phyloP scores from a whole-genome alignment of 257 asterid genomes.

The Fraxinus pennsylvanica region DNA sequence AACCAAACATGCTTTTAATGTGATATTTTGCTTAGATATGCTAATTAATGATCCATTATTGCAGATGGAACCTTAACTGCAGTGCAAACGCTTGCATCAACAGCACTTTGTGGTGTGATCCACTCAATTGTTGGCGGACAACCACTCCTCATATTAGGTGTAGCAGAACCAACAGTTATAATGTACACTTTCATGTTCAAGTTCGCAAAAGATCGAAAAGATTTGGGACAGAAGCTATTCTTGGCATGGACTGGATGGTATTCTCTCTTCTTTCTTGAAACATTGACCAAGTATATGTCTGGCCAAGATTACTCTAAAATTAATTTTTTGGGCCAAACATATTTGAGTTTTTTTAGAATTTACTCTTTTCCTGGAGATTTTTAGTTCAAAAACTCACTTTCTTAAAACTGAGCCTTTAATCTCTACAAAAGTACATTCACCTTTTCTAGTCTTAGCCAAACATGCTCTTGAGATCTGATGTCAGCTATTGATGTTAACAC shows the following conservation, averaged over 20 bases:
- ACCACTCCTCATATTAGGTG: constrained; percentile 91
- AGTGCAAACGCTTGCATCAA: constrained; percentile 93
- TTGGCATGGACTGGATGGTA: constrained; percentile 98
- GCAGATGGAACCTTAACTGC: constrained; percentile 93
- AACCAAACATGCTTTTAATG: background rate
- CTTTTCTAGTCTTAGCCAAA: background rate
- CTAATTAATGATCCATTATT: constrained; percentile 4
- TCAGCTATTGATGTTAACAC: constrained; percentile 24
- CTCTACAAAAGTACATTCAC: background rate
- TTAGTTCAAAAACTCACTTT: background rate
- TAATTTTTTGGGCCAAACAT: background rate
- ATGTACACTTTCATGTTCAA: constrained; percentile 98
- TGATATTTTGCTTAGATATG: constrained; percentile 4
- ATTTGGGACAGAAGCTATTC: constrained; percentile 74
- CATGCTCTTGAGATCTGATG: background rate
- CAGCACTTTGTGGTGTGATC: constrained; percentile 88
- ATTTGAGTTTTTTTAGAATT: background rate
- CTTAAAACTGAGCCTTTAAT: background rate
- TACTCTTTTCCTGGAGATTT: background rate
- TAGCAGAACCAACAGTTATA: constrained; percentile 95
- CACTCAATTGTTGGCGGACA: constrained; percentile 94
- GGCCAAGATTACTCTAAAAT: background rate
- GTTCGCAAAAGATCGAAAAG: constrained; percentile 80
- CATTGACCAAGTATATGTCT: constrained; percentile 10
- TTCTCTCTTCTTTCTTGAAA: constrained; percentile 13